Evolutionary conservation across 2,329 filamentous ascomycete genomes (phyloP), one percentile per base, ranked within the genome.

Genomic region (Penicillium concentricum): DNA sequence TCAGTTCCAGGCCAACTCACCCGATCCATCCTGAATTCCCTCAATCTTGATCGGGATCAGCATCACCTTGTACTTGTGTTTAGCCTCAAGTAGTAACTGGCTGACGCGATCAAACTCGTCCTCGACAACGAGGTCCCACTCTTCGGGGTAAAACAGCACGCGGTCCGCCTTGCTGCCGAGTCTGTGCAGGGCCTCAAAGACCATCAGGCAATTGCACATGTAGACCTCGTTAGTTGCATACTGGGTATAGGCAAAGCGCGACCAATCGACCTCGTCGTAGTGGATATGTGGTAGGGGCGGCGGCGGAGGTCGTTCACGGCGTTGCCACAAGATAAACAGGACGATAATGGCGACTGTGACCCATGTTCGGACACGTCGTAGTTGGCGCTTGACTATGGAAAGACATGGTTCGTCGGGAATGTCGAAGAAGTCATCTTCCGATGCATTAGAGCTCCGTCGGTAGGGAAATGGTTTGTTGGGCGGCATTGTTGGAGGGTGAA

Each of bases 1-100:
- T 56, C 30, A 56, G 37, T 45, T 4, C 22, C 38, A n/a, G 20
- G 22, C 28, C 28, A 41, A 65, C 67, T 54, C 35, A 72, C 69
- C 66, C 44, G 61, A 57, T 48, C 56, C 38, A 13, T 57, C 58
- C 28, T 61, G 69, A 48, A 69, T 64, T 45, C 64, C 69, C 43
- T 73, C 71, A 7, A 80, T 70, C 51, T 76, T 67, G 39, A 82
- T 73, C 13, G 82, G 81, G 49, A 79, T 70, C 42, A 84, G 66
- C 54, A 79, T 76, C 34, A 79, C 82, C 9, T 78, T 75, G 68
- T 82, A 84, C 20, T 72, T 67, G 51, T 80, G 74, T 59, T 74
- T 72, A 22, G 82, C 83, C 62, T 80, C 59, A 6, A 76, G 63
- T 15, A 84, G 68, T 57, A 84, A 66, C 59, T 80, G 78, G 56